Evolutionary conservation across 305 asterid species (phyloP).

Genomic region (Rubia balearica): DNA sequence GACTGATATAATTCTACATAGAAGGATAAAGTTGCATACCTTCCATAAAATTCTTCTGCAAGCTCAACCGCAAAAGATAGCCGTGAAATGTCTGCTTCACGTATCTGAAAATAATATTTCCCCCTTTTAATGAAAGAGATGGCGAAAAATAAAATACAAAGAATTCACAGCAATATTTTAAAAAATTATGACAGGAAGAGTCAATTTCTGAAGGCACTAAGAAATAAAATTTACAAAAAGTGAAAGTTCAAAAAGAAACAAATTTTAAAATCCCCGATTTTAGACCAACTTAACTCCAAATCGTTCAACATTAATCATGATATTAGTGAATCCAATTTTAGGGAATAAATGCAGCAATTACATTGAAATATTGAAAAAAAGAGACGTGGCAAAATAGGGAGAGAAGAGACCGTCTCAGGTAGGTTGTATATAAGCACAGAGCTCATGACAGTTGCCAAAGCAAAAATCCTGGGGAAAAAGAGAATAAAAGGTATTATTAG

Average conservation of each 20-base stretch:
- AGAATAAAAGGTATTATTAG: not conserved
- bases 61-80: constrained; percentile 97
- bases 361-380: constrained; percentile 1
- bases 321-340: not conserved
- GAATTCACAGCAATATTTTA: not conserved
- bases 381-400: constrained; percentile 13
- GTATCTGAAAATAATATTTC: constrained; percentile 47
- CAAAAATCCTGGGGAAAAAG: constrained; percentile 66
- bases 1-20: constrained; percentile 11
- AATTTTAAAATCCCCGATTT: not conserved
- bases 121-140: not conserved
- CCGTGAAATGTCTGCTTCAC: constrained; percentile 97
- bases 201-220: not conserved
- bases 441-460: constrained; percentile 94
- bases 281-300: not conserved
- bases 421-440: constrained; percentile 93
- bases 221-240: not conserved
- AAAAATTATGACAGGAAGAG: not conserved
- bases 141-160: not conserved
- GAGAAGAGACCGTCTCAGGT: constrained; percentile 85
- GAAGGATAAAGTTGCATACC: constrained; percentile 40
- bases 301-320: not conserved
- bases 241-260: not conserved
- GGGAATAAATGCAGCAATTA: not conserved
- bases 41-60: constrained; percentile 97